Base-by-base conservation (phyloP, 192 early-diverging fungal genomes). In the Dissophora globulifera region DNA sequence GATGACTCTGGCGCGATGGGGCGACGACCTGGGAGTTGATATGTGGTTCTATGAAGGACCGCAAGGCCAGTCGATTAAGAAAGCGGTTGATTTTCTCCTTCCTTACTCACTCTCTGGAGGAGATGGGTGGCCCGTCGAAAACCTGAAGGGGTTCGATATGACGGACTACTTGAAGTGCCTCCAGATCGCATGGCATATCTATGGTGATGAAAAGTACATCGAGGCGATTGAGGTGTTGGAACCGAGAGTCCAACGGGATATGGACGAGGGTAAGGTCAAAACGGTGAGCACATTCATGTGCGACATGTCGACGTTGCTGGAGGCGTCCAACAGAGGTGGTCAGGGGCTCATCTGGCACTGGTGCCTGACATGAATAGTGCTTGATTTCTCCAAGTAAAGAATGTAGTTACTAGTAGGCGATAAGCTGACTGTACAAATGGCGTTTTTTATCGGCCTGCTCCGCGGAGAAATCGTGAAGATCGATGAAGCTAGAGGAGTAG, bases 51-150 rank as follows among this genome's bases (percentile, higher is more conserved):
- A 85, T 61, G 61, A 76, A 26, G 74, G 79, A 1, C 64, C 69
- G 1, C 52, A 82, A 41, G 82, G 82, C 1, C 80, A 83, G 30
- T 74, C 67, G 26, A 71, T 88, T 41, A 70, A 68, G n/a, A 63
- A 71, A 23, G 86, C 85, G 8, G 46, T 89, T 26, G 82, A 89
- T 40, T 88, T 67, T 43, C 58, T 89, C 58, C 45, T 87, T 15
- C 83, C 85, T 1, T 84, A 45, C 62, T 81, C 85, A 7, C 33
- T 87, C 5, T 62, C 61, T 3, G 81, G 79, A 1, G 80, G 82
- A 7, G 68, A 75, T 19, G 80, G 69, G 12, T 89, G 88, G 88
- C 71, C 79, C 1, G 67, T 71, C n/a, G 55, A 61, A 30, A 88
- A 86, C 29, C 41, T 67, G 7, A 68, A 74, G 53, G 80, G 78